Evolutionary conservation across 306 rosid species (phyloP).

Genomic region (Cicer pinnatifidum): DNA sequence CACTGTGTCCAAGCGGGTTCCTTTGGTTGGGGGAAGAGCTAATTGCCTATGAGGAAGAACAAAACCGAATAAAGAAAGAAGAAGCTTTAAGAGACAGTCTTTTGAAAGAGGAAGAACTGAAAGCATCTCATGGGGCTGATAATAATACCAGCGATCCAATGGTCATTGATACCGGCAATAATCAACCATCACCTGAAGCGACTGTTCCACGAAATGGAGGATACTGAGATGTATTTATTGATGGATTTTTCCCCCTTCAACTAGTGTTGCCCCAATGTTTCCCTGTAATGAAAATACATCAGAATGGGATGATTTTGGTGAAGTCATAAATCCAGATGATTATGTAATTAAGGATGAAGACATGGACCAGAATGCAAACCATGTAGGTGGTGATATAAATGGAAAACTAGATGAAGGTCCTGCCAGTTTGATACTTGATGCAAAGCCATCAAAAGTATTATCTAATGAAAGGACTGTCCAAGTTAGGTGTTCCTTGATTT

Average conservation of each 20-base stretch:
- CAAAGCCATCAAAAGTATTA: conserved; percentile 92
- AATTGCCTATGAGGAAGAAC: conserved; percentile 93
- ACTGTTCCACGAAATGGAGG: conserved; percentile 63
- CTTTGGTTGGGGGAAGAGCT: conserved; percentile 94
- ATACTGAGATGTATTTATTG: conserved; percentile 69
- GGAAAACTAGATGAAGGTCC: conserved; percentile 87
- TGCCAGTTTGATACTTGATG: conserved; percentile 81
- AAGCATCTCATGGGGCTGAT: conserved; percentile 65
- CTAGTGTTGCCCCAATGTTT: conserved; percentile 86
- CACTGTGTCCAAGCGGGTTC: conserved; percentile 88
- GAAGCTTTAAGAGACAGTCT: conserved; percentile 89
- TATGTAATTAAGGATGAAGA: conserved; percentile 94
- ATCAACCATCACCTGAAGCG: conserved; percentile 58
- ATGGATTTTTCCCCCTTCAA: conserved; percentile 89
- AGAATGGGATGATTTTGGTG: conserved; percentile 98
- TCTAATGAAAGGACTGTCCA: conserved; percentile 85
- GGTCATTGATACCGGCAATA: conserved; percentile 69
- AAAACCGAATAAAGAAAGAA: conserved; percentile 83
- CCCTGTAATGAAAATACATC: conserved; percentile 75
- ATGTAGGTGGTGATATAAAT: conserved; percentile 80
- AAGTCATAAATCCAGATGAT: conserved; percentile 97
- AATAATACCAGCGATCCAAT: conserved; percentile 68
- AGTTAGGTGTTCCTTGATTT: conserved; percentile 73
- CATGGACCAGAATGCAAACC: conserved; percentile 72
- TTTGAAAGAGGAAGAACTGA: conserved; percentile 81